Percentiles rank a stretch among this genome's conserved stretches.
These are phyloP conservation scores for Avena atlantica DNA, from an alignment of 176 grass and related monocot genomes.

Conservation along the genomic window DNA sequence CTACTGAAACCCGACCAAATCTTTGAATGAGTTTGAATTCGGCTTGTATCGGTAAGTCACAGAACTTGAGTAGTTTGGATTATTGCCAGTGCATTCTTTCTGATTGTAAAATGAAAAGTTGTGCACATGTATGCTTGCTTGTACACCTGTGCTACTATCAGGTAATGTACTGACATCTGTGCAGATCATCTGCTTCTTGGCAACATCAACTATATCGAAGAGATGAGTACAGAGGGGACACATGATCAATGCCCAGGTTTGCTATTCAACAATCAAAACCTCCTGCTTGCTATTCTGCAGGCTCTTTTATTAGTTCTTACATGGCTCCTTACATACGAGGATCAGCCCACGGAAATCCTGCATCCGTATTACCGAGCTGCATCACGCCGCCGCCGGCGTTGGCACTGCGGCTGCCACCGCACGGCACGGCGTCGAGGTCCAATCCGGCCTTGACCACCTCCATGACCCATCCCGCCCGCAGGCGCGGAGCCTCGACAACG, in stretches of 20 bases:
- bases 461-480: not conserved
- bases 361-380: not conserved
- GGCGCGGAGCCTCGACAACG: not conserved
- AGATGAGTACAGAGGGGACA: not conserved
- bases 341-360: not conserved
- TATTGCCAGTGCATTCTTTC: not conserved
- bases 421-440: not conserved
- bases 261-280: no score
- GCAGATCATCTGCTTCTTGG: no score
- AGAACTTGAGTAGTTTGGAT: not conserved
- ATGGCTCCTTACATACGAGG: not conserved
- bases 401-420: not conserved
- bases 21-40: not conserved
- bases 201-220: no score
- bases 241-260: no score
- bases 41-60: not conserved
- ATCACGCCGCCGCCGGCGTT: not conserved
- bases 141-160: not conserved
- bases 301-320: not conserved
- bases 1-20: not conserved
- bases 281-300: no score
- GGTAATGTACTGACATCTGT: not conserved
- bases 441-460: constrained; percentile 22
- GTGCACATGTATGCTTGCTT: not conserved
- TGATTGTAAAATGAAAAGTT: not conserved